Evolutionary conservation across 768 basidiomycete species (phyloP), one percentile per base, ranked within the genome.

Genomic region (Podaxis carcinomalis): DNA sequence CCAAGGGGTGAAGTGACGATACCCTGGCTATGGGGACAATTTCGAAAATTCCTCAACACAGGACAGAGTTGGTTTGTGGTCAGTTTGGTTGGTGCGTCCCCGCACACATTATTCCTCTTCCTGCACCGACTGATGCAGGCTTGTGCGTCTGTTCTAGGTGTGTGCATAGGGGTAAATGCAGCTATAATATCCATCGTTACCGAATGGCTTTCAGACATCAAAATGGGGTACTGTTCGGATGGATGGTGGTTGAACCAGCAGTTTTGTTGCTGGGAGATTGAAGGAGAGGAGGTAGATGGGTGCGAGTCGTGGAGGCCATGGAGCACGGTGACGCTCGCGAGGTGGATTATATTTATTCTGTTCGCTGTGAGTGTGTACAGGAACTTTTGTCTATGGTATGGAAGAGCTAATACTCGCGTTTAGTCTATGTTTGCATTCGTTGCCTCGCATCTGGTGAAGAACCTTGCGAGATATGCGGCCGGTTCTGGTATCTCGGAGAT

Each of bases 241-340:
- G 95, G 93, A 1, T 99, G 97, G 97, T 99, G 97, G 96, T 73
- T 99, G 58, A 97, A 95, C 73, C 88, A 94, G 68, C 92, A 97
- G 69, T 98, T 98, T 72, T 99, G 97, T 74, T 99, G 97, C 70
- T 95, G 95, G 89, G 97, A 98, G 70, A 87, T 98, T 57, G 93
- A 94, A 64, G 82, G 79, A 5, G 88, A 88, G 49, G 90, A 88
- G 64, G 81, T 84, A 16, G 89, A 87, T 57, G 87, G 83, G 13
- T 99, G 97, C 72, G 82, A 90, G 3, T 94, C 92, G 49, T 99
- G 97, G 97, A 86, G 88, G 71, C 76, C 88, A 42, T 98, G 97
- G 97, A 87, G 93, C 69, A 76, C 81, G 58, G 78, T 89, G 62
- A 76, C 84, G 42, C 75, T 83, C 37, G 85, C 88, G 11, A 83